A percentile compares a stretch with the other conserved stretches of the same genome.
Conservation (phyloP, 2,329 filamentous ascomycete species). For the Epichloe festucae region DNA sequence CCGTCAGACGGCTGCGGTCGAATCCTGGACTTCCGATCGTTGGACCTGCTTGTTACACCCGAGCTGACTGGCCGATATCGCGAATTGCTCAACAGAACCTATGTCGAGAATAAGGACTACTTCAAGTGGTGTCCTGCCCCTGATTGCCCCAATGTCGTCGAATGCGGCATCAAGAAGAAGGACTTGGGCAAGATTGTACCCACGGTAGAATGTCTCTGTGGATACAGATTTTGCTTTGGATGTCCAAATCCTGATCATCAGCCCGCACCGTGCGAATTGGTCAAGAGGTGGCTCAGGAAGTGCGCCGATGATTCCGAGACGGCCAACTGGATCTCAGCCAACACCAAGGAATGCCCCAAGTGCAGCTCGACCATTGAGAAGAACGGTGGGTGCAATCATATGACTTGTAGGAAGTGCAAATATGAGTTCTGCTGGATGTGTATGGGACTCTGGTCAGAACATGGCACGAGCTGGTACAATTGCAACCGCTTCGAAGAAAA, state of each 20-base stretch:
- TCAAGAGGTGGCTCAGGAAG: slow-evolving; percentile 95
- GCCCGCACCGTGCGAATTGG: slow-evolving; percentile 78
- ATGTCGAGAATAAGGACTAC: slow-evolving; percentile 91
- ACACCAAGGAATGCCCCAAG: slow-evolving; percentile 95
- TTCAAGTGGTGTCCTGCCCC: slow-evolving; percentile 97
- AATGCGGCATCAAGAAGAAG: slow-evolving; percentile 78
- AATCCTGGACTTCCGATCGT: slow-evolving; percentile 80
- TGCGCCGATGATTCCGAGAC: slow-evolving; percentile 97
- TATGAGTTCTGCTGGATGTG: slow-evolving; percentile 99
- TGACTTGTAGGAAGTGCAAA: slow-evolving; percentile 93
- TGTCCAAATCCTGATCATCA: slow-evolving; percentile 85
- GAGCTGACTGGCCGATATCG: slow-evolving; percentile 56
- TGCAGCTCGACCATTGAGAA: slow-evolving; percentile 98
- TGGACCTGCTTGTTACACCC: slow-evolving; percentile 58
- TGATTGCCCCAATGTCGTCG: slow-evolving; percentile 88
- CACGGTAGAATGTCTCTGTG: slow-evolving; percentile 75
- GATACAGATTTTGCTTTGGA: slow-evolving; percentile 87
- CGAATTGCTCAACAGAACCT: slow-evolving; percentile 78
- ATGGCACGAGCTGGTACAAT: slow-evolving; percentile 99
- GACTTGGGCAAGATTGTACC: slow-evolving; percentile 78
- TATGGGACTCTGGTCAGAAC: slow-evolving; percentile 97
- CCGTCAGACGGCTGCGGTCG: slow-evolving; percentile 76
- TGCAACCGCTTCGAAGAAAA: slow-evolving; percentile 97
- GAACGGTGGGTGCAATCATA: slow-evolving; percentile 95
- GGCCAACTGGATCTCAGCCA: slow-evolving; percentile 97